Conservation (phyloP, 1,284 basidiomycete genomes). For the Termitomyces sp. region DNA sequence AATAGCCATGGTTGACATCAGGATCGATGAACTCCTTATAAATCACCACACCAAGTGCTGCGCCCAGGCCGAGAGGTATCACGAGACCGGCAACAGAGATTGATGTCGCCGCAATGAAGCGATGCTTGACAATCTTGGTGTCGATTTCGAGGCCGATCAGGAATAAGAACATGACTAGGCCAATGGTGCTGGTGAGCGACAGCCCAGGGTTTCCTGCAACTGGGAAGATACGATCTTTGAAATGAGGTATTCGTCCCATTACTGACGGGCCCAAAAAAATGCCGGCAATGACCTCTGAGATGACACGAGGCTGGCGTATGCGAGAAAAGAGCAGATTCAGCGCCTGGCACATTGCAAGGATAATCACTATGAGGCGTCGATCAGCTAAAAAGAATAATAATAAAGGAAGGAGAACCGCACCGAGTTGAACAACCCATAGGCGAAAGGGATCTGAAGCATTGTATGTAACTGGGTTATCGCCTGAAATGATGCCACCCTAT, state of each 20-base stretch:
- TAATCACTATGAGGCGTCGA: slow-evolving; percentile 45
- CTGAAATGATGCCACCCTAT: slow-evolving; percentile 60
- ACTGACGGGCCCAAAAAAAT: slow-evolving; percentile 76
- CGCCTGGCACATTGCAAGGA: slow-evolving; percentile 70
- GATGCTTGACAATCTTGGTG: slow-evolving; percentile 60
- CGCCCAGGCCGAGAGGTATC: slow-evolving; percentile 81
- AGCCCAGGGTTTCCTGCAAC: slow-evolving; percentile 62
- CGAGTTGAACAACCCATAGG: slow-evolving; percentile 80
- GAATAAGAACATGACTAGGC: slow-evolving; percentile 87
- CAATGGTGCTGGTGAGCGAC: slow-evolving; percentile 80
- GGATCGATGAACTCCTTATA: slow-evolving; percentile 75
- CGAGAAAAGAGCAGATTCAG: slow-evolving; percentile 60
- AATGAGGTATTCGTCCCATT: slow-evolving; percentile 72
- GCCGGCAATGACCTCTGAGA: slow-evolving; percentile 84
- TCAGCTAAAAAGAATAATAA: not conserved
- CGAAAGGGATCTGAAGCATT: slow-evolving; percentile 64
- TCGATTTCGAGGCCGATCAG: slow-evolving; percentile 91
- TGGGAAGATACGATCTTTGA: slow-evolving; percentile 74
- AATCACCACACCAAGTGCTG: slow-evolving; percentile 78
- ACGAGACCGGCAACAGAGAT: slow-evolving; percentile 64
- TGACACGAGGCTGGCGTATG: slow-evolving; percentile 81
- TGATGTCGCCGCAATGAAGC: slow-evolving; percentile 45
- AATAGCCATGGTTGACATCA: slow-evolving; percentile 72
- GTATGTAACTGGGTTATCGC: slow-evolving; percentile 60
- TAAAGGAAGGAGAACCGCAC: slow-evolving; percentile 30